These are phyloP conservation scores for Penicillium parvum DNA, from an alignment of 495 filamentous ascomycete genomes.

Conservation along the genomic window DNA sequence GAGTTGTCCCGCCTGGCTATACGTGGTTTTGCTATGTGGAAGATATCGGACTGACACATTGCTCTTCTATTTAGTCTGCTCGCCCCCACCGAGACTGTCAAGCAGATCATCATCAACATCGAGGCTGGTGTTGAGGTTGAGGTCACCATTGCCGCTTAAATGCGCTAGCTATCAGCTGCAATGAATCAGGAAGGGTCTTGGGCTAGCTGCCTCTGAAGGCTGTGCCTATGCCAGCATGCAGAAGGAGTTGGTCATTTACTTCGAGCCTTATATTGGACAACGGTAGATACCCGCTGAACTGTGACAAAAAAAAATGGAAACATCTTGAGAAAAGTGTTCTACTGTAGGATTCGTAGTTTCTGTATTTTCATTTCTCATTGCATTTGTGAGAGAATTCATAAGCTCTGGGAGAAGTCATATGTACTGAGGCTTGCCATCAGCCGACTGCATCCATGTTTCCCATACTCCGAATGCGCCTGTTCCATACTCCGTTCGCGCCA, in stretches of 20 bases:
- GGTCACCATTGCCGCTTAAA: slow-evolving; percentile 98
- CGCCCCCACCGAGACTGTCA: slow-evolving; percentile 97
- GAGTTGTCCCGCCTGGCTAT: slow-evolving; percentile 30
- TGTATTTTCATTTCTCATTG: not conserved
- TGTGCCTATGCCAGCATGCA: slow-evolving; percentile 5
- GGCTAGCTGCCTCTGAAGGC: slow-evolving; percentile 4
- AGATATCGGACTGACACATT: slow-evolving; percentile 7
- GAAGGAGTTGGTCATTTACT: slow-evolving; percentile 17
- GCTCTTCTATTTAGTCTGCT: slow-evolving; percentile 59
- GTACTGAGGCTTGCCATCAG: too few relatives aligned
- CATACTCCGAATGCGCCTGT: too few relatives aligned
- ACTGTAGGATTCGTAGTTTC: not conserved
- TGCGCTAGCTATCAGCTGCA: slow-evolving; percentile 18
- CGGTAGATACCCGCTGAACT: slow-evolving; percentile 36
- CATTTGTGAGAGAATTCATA: too few relatives aligned
- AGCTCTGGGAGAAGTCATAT: too few relatives aligned
- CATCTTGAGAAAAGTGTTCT: slow-evolving; percentile 20
- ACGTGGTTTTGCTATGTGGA: not conserved
- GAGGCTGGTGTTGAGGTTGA: slow-evolving; percentile 99
- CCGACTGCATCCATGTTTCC: too few relatives aligned
- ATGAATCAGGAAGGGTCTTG: slow-evolving; percentile 24
- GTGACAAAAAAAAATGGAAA: slow-evolving; percentile 38
- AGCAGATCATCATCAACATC: slow-evolving; percentile 99
- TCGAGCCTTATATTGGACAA: slow-evolving; percentile 9
- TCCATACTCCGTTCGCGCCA: not conserved